Evolutionary conservation across 352 stramenopile species (phyloP), one percentile per base, ranked within the genome.

Genomic region (Pythium dissimile): DNA sequence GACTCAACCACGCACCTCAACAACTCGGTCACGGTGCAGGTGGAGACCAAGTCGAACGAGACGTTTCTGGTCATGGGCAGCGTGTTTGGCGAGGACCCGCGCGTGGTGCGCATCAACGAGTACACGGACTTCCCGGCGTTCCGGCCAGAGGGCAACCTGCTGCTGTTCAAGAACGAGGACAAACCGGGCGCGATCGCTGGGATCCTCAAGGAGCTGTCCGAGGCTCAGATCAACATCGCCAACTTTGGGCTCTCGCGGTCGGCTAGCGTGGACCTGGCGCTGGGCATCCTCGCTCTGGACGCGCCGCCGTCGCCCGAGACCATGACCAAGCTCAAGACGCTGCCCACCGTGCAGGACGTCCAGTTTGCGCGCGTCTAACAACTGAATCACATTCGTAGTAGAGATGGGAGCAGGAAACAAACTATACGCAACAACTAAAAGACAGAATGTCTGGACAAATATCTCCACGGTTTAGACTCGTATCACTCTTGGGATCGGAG

Each of bases 101-200:
- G 81, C 53, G 66, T 94, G 49, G 84, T 94, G 52, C 75, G 75
- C 51, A 77, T 94, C 48, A 85, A 89, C 54, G 81, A 89, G 47
- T 92, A 92, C 69, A 88, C 77, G 11, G 80, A 94, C 64, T 94
- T 94, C 42, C 84, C 84, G 6, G 78, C 81, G 2, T 94, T 94
- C 72, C 82, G 80, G 0, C 84, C 84, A 5, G 60, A 84, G 41
- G 84, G 84, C 23, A 94, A 90, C 59, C 53, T 94, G 38, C 67
- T 94, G 31, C 70, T 92, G 20, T 92, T 94, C 64, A 87, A 88
- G 68, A 94, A 94, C 67, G 65, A 92, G 46, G 84, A 94, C 65
- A 75, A 77, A 24, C 84, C 84, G 7, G 84, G 84, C 50, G 84
- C 82, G 18, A 92, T 94, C 62, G 80, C 78, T 4, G 75, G 75